phyloP scores from a whole-genome alignment of 163 green algal species.

The Prototheca cutis region DNA sequence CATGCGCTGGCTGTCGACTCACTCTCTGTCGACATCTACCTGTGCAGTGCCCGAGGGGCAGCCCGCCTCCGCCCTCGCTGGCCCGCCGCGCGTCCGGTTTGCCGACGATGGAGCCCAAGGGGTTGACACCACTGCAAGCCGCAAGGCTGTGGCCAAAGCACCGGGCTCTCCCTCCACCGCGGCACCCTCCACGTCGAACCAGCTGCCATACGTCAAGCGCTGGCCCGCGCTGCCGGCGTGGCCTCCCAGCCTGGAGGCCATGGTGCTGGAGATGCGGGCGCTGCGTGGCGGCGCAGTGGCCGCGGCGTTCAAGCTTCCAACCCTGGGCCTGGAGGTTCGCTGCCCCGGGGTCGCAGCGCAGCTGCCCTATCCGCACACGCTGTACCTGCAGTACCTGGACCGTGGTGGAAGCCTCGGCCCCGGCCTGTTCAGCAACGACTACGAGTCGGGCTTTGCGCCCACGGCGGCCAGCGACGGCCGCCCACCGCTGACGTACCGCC shows the following conservation, averaged over 20 bases:
- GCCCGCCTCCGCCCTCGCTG: too few species aligned
- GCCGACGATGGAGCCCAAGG: not conserved
- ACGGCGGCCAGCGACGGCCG: too few species aligned
- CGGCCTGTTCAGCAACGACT: not conserved
- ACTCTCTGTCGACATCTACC: too few species aligned
- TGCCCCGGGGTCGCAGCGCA: conserved; percentile 26
- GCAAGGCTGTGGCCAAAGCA: not conserved
- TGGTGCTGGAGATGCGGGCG: conserved; percentile 20
- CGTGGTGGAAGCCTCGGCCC: not conserved
- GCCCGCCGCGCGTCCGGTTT: not conserved
- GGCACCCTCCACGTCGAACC: not conserved
- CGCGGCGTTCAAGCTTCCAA: conserved; percentile 4
- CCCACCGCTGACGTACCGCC: conserved; percentile 8
- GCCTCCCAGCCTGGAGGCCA: conserved; percentile 6
- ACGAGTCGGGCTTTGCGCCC: not conserved
- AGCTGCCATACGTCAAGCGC: not conserved
- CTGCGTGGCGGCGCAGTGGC: conserved; percentile 2
- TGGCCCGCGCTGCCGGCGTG: conserved; percentile 9
- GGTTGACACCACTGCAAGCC: not conserved
- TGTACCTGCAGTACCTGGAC: conserved; percentile 10
- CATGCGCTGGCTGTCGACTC: too few species aligned
- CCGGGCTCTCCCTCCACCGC: not conserved
- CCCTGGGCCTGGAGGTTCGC: conserved; percentile 6
- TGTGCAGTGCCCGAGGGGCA: too few species aligned
- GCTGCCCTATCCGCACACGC: conserved; percentile 21